These are phyloP conservation scores for Ganoderma lucidum DNA, from an alignment of 1,284 basidiomycete genomes.

Conservation along the genomic window DNA sequence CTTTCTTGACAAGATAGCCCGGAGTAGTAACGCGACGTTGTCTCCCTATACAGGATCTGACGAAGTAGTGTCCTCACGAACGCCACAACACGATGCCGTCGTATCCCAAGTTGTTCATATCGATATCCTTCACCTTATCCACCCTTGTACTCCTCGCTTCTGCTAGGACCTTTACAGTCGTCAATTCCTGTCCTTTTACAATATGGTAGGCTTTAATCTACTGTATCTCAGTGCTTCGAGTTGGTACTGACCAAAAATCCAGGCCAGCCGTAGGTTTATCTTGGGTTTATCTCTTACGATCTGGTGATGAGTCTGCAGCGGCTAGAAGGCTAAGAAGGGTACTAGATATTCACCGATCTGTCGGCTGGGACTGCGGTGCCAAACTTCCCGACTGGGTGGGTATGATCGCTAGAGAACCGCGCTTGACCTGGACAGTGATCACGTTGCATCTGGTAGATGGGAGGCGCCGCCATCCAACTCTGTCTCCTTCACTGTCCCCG, in stretches of 20 bases:
- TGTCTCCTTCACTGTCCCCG: constrained; percentile 44
- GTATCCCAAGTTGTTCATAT: not conserved
- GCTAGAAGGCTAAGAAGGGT: too few species aligned
- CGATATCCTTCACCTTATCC: not conserved
- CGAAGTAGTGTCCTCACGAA: not conserved
- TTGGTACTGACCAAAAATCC: not conserved
- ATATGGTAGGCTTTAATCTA: constrained; percentile 40
- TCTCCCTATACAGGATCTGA: not conserved
- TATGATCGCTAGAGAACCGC: not conserved
- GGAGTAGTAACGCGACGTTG: too few species aligned
- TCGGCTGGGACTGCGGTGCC: constrained; percentile 35
- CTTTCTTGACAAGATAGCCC: not conserved
- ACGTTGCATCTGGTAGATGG: constrained; percentile 36
- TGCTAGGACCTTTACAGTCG: constrained; percentile 41
- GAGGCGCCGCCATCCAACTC: constrained; percentile 41
- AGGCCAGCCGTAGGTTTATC: constrained; percentile 40
- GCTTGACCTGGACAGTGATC: not conserved
- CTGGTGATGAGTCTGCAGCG: not conserved
- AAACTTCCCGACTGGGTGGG: constrained; percentile 40
- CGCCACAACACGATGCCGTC: not conserved
- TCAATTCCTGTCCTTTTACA: constrained; percentile 45
- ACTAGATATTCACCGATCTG: constrained; percentile 38
- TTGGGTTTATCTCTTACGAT: constrained; percentile 1
- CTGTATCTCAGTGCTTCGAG: not conserved
- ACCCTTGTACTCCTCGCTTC: not conserved